Percentiles rank a stretch among this genome's conserved stretches.
phyloP scores from a whole-genome alignment of 495 filamentous ascomycete species.

The Trichoderma reesei region DNA sequence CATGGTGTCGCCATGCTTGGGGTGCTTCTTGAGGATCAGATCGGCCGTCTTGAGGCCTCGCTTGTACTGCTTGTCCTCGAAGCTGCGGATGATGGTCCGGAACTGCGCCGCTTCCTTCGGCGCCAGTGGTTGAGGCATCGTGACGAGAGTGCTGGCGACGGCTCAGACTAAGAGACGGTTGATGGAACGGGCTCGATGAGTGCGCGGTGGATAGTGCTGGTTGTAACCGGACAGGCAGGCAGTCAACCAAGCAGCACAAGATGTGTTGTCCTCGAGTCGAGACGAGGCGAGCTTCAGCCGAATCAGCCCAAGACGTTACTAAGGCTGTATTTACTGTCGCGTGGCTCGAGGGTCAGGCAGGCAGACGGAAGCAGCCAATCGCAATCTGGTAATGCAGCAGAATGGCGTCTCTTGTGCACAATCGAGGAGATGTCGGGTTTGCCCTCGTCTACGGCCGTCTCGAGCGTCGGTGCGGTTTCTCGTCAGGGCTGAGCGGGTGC shows the following conservation, averaged over 20 bases:
- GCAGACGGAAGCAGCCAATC: background rate
- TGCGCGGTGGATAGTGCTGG: background rate
- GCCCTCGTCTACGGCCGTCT: background rate
- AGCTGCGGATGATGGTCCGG: slow-evolving; percentile 83
- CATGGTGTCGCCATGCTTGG: slow-evolving; percentile 94
- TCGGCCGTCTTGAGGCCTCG: slow-evolving; percentile 90
- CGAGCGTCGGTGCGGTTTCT: background rate
- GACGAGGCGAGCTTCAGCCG: background rate
- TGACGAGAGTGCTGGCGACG: background rate
- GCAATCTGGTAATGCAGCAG: background rate
- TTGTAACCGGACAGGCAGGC: background rate
- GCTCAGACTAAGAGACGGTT: background rate
- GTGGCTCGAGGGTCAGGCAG: background rate
- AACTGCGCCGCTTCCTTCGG: slow-evolving; percentile 92
- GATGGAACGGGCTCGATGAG: background rate
- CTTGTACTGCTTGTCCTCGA: slow-evolving; percentile 98
- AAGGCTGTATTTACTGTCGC: background rate
- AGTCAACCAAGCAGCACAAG: background rate
- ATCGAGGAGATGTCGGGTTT: background rate
- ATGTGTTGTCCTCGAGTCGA: background rate
- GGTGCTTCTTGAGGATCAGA: slow-evolving; percentile 86
- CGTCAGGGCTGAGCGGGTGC: background rate
- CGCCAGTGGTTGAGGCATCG: slow-evolving; percentile 73
- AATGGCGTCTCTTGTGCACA: background rate
- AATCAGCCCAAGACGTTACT: too few relatives aligned